Evolutionary conservation across 2,329 filamentous ascomycete genomes (phyloP).

Genomic region (Gyromitra esculenta): DNA sequence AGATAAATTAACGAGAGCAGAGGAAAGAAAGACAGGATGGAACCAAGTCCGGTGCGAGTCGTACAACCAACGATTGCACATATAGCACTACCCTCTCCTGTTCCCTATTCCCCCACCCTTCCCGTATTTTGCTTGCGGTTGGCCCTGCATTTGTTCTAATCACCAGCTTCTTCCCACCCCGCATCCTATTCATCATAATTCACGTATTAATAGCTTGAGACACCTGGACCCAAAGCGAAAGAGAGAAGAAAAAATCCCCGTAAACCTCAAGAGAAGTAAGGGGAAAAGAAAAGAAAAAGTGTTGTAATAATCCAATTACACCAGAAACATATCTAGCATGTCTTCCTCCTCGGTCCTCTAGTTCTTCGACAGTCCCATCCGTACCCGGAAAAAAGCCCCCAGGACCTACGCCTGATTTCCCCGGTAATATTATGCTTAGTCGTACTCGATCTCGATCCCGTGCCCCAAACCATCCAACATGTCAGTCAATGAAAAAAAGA

Average conservation of each 20-base stretch:
- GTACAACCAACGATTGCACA: slow-evolving; percentile 20
- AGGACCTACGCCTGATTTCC: neutral
- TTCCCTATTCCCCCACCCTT: neutral
- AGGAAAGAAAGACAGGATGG: neutral
- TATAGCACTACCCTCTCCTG: neutral
- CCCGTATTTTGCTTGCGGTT: neutral
- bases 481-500: slow-evolving; percentile 40
- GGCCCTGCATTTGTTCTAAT: neutral
- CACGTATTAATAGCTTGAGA: slow-evolving; percentile 31
- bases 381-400: slow-evolving; percentile 14
- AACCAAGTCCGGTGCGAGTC: slow-evolving; percentile 3
- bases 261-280: slow-evolving; percentile 18
- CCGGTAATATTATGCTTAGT: slow-evolving; percentile 44
- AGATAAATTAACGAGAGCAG: neutral
- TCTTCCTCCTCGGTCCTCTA: neutral
- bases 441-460: slow-evolving; percentile 27
- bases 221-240: slow-evolving; percentile 8
- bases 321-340: slow-evolving; percentile 17
- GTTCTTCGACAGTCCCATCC: neutral
- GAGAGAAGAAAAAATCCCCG: slow-evolving; percentile 16
- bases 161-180: neutral
- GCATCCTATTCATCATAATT: slow-evolving; percentile 27
- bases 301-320: slow-evolving; percentile 46
- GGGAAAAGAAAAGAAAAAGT: slow-evolving; percentile 17
- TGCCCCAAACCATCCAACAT: slow-evolving; percentile 34